A percentile compares a stretch with the other conserved stretches of the same genome.
phyloP scores from a whole-genome alignment of 352 stramenopile species.

The Hyaloperonospora brassicae region DNA sequence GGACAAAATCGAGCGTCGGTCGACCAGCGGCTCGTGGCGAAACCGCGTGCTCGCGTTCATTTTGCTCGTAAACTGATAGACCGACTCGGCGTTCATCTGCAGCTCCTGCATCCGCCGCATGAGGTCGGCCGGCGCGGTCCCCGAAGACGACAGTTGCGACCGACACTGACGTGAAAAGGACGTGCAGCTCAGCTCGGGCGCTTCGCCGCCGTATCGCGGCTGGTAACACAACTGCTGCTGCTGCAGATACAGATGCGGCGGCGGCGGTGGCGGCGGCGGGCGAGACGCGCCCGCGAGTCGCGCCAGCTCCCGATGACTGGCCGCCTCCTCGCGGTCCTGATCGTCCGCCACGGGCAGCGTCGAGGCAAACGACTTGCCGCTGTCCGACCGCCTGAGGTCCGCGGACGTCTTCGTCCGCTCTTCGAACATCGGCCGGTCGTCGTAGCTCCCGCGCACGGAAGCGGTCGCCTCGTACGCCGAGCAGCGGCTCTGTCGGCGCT shows the following conservation, averaged over 20 bases:
- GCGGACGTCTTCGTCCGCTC: conserved; percentile 9
- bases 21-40: conserved; percentile 13
- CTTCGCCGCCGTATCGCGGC: conserved; percentile 10
- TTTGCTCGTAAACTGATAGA: conserved; percentile 52
- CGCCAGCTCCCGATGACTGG: conserved; percentile 12
- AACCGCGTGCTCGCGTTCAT: conserved; percentile 23
- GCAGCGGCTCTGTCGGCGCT: too few relatives aligned
- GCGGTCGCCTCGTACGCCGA: neutral
- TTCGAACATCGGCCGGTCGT: neutral
- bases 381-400: conserved; percentile 10
- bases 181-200: conserved; percentile 13
- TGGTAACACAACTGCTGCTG: conserved; percentile 4
- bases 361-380: conserved; percentile 15
- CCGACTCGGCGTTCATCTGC: conserved; percentile 45
- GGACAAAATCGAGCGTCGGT: conserved; percentile 6
- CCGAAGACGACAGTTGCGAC: neutral
- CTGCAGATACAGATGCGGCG: too few relatives aligned
- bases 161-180: conserved; percentile 2
- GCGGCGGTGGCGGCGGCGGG: too few relatives aligned
- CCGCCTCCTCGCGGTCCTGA: conserved; percentile 10
- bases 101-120: conserved; percentile 48
- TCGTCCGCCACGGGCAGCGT: conserved; percentile 15
- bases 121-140: conserved; percentile 16
- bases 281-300: too few relatives aligned
- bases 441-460: neutral